Evolutionary conservation across 163 green algal genomes (phyloP).

Genomic region (Chlamydomonas reinhardtii): DNA sequence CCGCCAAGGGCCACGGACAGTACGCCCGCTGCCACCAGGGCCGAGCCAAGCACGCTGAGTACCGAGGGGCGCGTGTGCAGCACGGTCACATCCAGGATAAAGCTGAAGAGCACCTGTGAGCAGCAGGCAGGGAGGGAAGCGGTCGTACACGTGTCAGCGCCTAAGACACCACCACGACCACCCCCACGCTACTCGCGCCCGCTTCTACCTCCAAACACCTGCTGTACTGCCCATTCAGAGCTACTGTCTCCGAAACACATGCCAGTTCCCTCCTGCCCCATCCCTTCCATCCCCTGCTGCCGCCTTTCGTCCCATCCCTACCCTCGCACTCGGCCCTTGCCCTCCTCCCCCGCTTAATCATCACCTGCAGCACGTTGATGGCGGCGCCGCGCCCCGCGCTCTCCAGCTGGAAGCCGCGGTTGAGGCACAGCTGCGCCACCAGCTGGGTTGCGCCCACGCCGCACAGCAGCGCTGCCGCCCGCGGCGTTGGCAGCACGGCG

Average conservation of each 20-base stretch:
- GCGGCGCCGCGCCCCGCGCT: constrained; percentile 41
- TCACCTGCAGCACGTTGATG: constrained; percentile 62
- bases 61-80: constrained; percentile 9
- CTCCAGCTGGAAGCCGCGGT: constrained; percentile 52
- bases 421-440: constrained; percentile 54
- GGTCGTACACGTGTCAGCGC: too few relatives aligned
- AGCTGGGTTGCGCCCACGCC: constrained; percentile 36
- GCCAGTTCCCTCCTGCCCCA: too few relatives aligned
- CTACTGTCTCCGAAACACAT: too few relatives aligned
- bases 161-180: too few relatives aligned
- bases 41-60: background rate
- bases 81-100: constrained; percentile 40
- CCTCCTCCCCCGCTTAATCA: background rate
- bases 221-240: background rate
- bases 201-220: too few relatives aligned
- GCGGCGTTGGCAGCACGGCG: background rate
- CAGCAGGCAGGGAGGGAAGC: too few relatives aligned
- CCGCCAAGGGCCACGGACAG: constrained; percentile 1
- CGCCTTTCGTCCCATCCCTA: too few relatives aligned
- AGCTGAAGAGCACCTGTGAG: constrained; percentile 40
- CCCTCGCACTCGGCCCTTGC: background rate
- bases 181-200: too few relatives aligned
- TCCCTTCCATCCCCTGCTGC: too few relatives aligned
- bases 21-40: background rate
- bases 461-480: constrained; percentile 14